phyloP scores from a whole-genome alignment of 1,284 basidiomycete genomes.

The Chalciporus sp. region DNA sequence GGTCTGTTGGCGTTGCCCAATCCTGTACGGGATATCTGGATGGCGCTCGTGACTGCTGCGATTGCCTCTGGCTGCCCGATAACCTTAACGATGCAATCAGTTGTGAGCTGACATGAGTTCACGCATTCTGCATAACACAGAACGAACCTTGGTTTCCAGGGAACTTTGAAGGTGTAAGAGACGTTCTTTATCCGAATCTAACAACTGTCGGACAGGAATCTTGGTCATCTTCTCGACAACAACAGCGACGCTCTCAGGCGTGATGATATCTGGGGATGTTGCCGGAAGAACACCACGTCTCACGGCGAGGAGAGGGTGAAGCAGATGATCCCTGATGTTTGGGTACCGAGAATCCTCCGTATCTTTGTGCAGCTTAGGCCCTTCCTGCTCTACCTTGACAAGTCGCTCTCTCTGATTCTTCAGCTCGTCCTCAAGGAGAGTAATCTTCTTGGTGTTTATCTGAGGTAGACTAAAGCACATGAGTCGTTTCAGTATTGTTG shows the following conservation, averaged over 20 bases:
- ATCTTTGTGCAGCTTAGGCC: too few species aligned
- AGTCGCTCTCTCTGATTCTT: too few species aligned
- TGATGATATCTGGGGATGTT: constrained; percentile 6
- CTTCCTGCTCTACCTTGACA: too few species aligned
- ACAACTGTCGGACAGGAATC: constrained; percentile 11
- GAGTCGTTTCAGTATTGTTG: too few species aligned
- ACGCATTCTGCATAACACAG: too few species aligned
- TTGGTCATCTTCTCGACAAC: constrained; percentile 11
- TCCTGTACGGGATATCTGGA: constrained; percentile 14
- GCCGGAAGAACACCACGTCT: too few species aligned
- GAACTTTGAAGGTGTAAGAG: not conserved
- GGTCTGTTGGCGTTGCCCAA: constrained; percentile 12
- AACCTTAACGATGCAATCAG: not conserved
- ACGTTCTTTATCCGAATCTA: constrained; percentile 9
- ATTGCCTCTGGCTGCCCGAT: constrained; percentile 12
- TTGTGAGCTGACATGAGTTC: not conserved
- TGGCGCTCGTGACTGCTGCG: constrained; percentile 8
- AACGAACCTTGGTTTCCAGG: not conserved
- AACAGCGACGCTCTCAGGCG: constrained; percentile 7
- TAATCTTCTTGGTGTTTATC: not conserved
- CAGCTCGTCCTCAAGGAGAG: not conserved
- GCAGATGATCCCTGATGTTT: too few species aligned
- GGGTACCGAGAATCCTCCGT: too few species aligned
- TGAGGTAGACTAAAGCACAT: too few species aligned
- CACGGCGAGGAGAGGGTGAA: too few species aligned